Base-by-base conservation (phyloP, 495 filamentous ascomycete species). In the Penicillium desertorum region DNA sequence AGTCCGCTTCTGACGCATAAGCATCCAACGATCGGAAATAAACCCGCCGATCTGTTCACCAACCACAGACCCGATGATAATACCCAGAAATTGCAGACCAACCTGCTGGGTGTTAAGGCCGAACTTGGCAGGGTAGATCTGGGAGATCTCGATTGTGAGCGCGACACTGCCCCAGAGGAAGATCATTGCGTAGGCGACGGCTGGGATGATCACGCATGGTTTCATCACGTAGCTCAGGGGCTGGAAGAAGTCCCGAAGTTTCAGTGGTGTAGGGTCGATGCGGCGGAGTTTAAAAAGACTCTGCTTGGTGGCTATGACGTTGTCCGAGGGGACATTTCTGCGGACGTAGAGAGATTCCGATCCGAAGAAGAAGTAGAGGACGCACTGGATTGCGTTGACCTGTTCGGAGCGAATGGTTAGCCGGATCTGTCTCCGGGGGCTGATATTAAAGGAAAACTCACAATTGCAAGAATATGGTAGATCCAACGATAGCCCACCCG, bases 1-100 rank as follows among this genome's bases (percentile, higher is more conserved):
- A 57, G 58, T 17, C 50, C 67, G 47, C 57, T 66, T 51, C 66
- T 68, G 37, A 56, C 63, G 36, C 56, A 62, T 3, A 51, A 57
- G 45, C 77, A 85, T 83, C 77, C 79, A 84, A 1, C 61, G 63
- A 54, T 84, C 82, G 20, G 76, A 81, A 27, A 76, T 62, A 11
- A 69, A 58, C 2, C 82, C 82, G 20, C 79, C 80, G 20, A 85
- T 64, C 54, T 83, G 81, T 62, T 84, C 81, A 22, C 82, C 82
- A 4, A 85, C 66, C 5, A 84, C 58, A 3, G 78, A 76, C 3
- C 82, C 82, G 27, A 84, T 71, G n/a, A 85, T 81, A 14, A 83
- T 61, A 23, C 73, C 75, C 27, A 82, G 51, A 56, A 80, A 81
- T 55, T 84, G 82, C 1, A 84, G 68, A 9, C 81, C 82, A 11